Evolutionary conservation across 2,329 filamentous ascomycete genomes (phyloP), one percentile per base, ranked within the genome.

Genomic region (Xylaria sp.): DNA sequence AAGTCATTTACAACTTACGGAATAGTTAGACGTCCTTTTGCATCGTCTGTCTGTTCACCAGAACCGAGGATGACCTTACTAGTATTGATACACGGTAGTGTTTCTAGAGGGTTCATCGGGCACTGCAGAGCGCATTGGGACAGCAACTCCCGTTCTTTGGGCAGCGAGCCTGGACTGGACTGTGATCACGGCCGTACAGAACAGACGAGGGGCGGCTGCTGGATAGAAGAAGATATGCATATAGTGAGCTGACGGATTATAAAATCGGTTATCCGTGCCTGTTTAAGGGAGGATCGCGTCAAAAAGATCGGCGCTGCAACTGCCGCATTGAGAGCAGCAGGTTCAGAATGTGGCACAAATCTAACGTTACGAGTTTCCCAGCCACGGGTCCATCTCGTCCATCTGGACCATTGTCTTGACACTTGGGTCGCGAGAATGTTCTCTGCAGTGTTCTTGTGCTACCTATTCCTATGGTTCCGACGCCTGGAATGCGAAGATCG

Each of bases 401-500:
- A 11, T 54, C 53, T 23, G 42, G 42, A 52, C 59, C n/a, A 30
- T 39, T 53, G 46, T 52, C 48, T 61, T 39, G n/a, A 35, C 23
- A 30, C 23, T 51, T 51, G 49, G 53, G 57, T 50, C 44, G 54
- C 53, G 49, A 44, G 62, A 59, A 62, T 58, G 18, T 61, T 63
- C 61, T 61, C 48, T 61, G 56, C 55, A 61, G 46, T 54, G 49
- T 59, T 61, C 59, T 52, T 47, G n/a, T 52, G 16, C 39, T 53
- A 49, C 13, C 13, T 30, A 30, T 30, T 30, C 23, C 23, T 47
- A 16, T 16, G 44, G 37, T 42, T 42, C 37, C 37, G 37, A 42
- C 37, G 23, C 23, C 37, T 42, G 37, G 37, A 42, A 42, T 42
- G 37, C 13, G 37, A 42, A 42, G 42, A 46, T n/a, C 13, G 42